Percentiles rank a stretch among this genome's conserved stretches.
phyloP scores from a whole-genome alignment of 257 asterid genomes.

The Solanum virginianum region DNA sequence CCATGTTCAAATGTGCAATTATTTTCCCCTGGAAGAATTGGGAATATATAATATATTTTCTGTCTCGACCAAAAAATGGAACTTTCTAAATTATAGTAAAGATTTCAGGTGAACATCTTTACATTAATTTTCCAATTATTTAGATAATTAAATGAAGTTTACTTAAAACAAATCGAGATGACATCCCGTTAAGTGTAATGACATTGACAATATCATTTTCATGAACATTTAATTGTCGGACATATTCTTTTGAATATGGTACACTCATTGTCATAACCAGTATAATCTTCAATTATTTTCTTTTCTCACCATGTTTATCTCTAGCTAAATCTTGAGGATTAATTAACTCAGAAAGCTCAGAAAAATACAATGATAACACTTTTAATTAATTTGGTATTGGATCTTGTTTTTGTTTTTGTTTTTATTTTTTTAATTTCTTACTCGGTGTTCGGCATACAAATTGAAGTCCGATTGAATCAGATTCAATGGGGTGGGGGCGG shows the following conservation, averaged over 20 bases:
- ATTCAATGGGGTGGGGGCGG: too few species aligned
- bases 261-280: not conserved
- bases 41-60: not conserved
- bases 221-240: not conserved
- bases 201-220: not conserved
- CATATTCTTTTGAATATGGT: not conserved
- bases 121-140: not conserved
- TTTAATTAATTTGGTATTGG: not conserved
- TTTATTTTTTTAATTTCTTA: too few species aligned
- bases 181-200: not conserved
- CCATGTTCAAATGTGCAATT: not conserved
- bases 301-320: not conserved
- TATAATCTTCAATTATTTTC: not conserved
- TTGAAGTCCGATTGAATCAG: too few species aligned
- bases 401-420: not conserved
- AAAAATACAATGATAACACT: not conserved
- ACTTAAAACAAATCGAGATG: not conserved
- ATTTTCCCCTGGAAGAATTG: not conserved
- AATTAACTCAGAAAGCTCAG: not conserved
- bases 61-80: not conserved
- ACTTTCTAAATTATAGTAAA: not conserved
- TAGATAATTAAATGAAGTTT: not conserved
- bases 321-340: not conserved
- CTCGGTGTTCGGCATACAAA: too few species aligned
- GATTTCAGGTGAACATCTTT: not conserved